Base-by-base conservation (phyloP, 202 grass and related monocot species). In the Panicum hallii region DNA sequence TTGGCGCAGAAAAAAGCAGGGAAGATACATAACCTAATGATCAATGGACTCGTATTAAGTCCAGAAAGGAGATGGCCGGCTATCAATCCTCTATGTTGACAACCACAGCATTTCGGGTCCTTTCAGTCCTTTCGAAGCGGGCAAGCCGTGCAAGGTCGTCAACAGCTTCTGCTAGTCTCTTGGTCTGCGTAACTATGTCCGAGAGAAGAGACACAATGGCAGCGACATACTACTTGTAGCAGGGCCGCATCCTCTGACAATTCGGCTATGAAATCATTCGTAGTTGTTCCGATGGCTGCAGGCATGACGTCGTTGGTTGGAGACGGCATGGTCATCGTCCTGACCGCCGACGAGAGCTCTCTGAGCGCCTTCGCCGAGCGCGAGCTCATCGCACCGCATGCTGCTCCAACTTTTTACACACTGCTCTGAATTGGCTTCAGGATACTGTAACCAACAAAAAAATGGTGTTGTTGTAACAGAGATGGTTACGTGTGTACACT, bases 361-460 rank as follows among this genome's bases (percentile, higher is more conserved):
- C 72, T 87, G 7, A 98, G 77, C 22, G 91, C 86, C 85, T 90
- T 85, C 7, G 91, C 93, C 16, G 89, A 95, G 83, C 87, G 75
- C 47, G 75, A 90, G 85, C 93, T 93, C 93, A 98, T 95, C 55
- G 90, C 87, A 67, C 19, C 0, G 55, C 93, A 95, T 9, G 87
- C 22, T 1, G 23, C 76, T 82, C 79, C 76, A 47, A 98, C 60
- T 72, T 83, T 83, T 72, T 11, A 76, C 57, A 5, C 70, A 75
- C 12, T 93, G 89, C 72, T 95, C 93, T 7, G 78, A 67, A 64
- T 89, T 85, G 19, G 69, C 58, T 76, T 89, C 85, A 47, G 86
- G 83, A 64, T 85, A 85, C 89, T 84, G 86, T 55, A 53, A 73
- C 30, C 34, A 62, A 26, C 26, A 26, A 26, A 48, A 48, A 68